Base-by-base conservation (phyloP, 2,329 filamentous ascomycete species). In the Beauveria sp. region DNA sequence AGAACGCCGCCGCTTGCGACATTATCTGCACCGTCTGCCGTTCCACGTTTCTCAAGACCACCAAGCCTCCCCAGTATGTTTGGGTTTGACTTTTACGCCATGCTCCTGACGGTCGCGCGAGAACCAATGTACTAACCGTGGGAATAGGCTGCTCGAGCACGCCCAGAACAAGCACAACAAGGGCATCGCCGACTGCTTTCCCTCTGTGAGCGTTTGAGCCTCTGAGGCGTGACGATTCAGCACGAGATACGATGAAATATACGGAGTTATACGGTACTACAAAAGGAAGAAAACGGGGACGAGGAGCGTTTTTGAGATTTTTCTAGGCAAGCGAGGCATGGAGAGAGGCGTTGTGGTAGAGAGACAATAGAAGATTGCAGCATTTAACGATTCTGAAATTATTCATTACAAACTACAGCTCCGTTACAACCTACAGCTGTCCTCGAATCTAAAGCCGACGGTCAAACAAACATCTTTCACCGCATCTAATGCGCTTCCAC, bases 21-120 rank as follows among this genome's bases (percentile, higher is more conserved):
- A 90, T 92, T 74, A 87, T 90, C 75, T 93, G 89, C 81, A 77
- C 83, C 67, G 79, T 86, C 70, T 93, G 89, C 87, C 89, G 86
- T 76, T 83, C 87, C 68, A 89, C 88, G 34, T 92, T 93, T 78
- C 82, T 92, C 67, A 87, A 88, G 79, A 93, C 89, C 42, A 88
- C 87, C 64, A 87, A 88, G 71, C 85, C 82, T 64, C 87, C 87
- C 69, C 86, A 88, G 84, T 87, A 79, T 67, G 83, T 77, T 20
- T 42, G 49, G 3, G n/a, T n/a, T 16, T 24, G 22, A 24, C n/a
- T 10, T 46, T 24, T 20, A 24, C 22, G 28, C 2, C 18, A 34
- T 14, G 30, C 30, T 14, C 30, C 30, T 5, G 10, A 34, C 12
- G 34, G 34, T 5, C 34, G 34, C 34, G 12, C 12, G 12, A 38